Conservation (phyloP, 192 early-diverging fungal genomes). For the Dissophora globulifera region DNA sequence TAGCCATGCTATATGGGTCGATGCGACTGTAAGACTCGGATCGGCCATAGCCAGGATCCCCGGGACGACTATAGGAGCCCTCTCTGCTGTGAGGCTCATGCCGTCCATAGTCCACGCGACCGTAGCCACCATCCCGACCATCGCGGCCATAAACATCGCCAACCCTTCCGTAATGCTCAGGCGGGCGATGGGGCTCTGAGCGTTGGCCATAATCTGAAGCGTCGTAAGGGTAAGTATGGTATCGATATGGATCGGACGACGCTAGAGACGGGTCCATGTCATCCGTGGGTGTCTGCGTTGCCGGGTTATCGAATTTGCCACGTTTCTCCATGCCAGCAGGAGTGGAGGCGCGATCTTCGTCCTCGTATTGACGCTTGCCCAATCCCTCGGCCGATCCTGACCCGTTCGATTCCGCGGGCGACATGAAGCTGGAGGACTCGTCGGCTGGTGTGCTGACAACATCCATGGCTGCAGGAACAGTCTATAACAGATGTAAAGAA, state of each 20-base stretch:
- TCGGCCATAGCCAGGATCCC: slow-evolving; percentile 26
- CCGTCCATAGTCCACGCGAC: slow-evolving; percentile 34
- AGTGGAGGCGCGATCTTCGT: slow-evolving; percentile 47
- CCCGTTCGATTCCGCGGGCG: slow-evolving; percentile 43
- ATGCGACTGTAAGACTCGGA: slow-evolving; percentile 34
- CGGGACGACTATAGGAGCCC: slow-evolving; percentile 30
- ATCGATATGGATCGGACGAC: slow-evolving; percentile 17
- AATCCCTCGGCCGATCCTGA: slow-evolving; percentile 47
- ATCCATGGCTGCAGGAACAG: slow-evolving; percentile 7
- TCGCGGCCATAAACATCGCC: slow-evolving; percentile 21
- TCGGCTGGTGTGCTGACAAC: slow-evolving; percentile 23
- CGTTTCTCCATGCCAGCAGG: slow-evolving; percentile 52
- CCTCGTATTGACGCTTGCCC: slow-evolving; percentile 46
- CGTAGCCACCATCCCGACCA: slow-evolving; percentile 21
- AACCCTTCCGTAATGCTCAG: slow-evolving; percentile 16
- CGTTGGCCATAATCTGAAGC: slow-evolving; percentile 34
- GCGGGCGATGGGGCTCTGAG: slow-evolving; percentile 27
- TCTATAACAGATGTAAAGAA: slow-evolving; percentile 21
- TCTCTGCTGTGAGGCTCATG: slow-evolving; percentile 35
- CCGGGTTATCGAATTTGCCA: slow-evolving; percentile 24
- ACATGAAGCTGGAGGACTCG: slow-evolving; percentile 38
- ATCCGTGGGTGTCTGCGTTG: slow-evolving; percentile 10
- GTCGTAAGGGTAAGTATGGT: slow-evolving; percentile 23
- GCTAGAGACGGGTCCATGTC: slow-evolving; percentile 7
- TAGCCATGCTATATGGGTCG: slow-evolving; percentile 36